Conservation (phyloP, 2,329 filamentous ascomycete genomes). For the Hirsutella minnesotensis region DNA sequence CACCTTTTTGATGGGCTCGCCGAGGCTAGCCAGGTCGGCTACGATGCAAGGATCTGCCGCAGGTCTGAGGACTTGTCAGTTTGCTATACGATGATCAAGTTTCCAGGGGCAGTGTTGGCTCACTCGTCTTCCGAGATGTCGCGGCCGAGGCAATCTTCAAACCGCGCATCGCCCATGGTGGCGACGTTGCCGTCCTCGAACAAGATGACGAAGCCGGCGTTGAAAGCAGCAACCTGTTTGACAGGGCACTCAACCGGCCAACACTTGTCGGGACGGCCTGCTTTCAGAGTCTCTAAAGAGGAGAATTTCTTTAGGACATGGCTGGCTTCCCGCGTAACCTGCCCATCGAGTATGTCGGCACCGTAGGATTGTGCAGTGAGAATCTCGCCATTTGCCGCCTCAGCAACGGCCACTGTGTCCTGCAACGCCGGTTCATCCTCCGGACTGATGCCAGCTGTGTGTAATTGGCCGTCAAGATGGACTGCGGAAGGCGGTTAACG, state of each 20-base stretch:
- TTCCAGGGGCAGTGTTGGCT: conserved; percentile 1
- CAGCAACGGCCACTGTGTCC: conserved; percentile 2
- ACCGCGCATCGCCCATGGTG: conserved; percentile 48
- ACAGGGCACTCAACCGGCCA: conserved; percentile 16
- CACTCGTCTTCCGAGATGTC: conserved; percentile 25
- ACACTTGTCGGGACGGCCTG: conserved; percentile 1
- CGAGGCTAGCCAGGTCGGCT: conserved; percentile 36
- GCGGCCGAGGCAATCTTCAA: conserved; percentile 43
- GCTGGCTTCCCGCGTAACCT: neutral
- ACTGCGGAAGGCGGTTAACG: conserved; percentile 6
- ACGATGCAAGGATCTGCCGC: conserved; percentile 34
- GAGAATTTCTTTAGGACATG: conserved; percentile 10
- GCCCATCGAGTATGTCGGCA: no score
- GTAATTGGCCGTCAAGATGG: conserved; percentile 7
- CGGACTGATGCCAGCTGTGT: conserved; percentile 11
- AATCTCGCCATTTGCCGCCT: conserved; percentile 9
- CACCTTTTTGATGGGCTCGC: conserved; percentile 40
- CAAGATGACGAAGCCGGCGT: conserved; percentile 37
- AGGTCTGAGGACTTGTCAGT: conserved; percentile 20
- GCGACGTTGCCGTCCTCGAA: conserved; percentile 31
- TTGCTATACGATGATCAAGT: neutral
- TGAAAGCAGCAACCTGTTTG: conserved; percentile 32
- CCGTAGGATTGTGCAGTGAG: conserved; percentile 2
- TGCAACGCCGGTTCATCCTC: conserved; percentile 1
- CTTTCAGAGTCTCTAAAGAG: conserved; percentile 10